Percentiles rank a stretch among this genome's conserved stretches.
Evolutionary conservation across 805 yeast genomes (phyloP).

Genomic region (Myxozyma monticola): DNA sequence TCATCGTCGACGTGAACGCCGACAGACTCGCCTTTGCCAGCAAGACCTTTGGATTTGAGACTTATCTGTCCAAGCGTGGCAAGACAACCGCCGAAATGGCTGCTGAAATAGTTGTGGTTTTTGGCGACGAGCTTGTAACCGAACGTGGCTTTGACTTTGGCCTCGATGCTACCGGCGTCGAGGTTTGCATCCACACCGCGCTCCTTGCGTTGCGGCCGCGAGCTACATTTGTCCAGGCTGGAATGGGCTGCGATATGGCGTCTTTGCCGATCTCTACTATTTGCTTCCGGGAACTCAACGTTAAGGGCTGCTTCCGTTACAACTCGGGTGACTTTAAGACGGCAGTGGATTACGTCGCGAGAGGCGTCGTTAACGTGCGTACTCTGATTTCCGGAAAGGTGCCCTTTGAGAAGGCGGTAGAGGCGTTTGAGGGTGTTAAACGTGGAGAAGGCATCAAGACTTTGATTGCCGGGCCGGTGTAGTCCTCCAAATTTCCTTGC

Average conservation of each 20-base stretch:
- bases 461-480: slow-evolving; percentile 4
- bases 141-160: slow-evolving; percentile 39
- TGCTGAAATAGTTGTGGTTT: not conserved
- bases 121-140: not conserved
- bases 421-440: slow-evolving; percentile 57
- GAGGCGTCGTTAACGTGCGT: slow-evolving; percentile 64
- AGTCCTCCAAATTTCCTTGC: too few relatives aligned
- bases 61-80: slow-evolving; percentile 6
- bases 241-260: slow-evolving; percentile 70
- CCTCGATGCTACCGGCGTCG: slow-evolving; percentile 82
- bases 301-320: slow-evolving; percentile 80
- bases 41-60: slow-evolving; percentile 33
- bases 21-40: slow-evolving; percentile 65
- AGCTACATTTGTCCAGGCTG: slow-evolving; percentile 79
- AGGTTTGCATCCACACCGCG: slow-evolving; percentile 67
- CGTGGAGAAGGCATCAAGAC: slow-evolving; percentile 14
- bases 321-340: slow-evolving; percentile 70
- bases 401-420: slow-evolving; percentile 68
- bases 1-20: slow-evolving; percentile 69
- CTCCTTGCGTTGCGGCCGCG: slow-evolving; percentile 60
- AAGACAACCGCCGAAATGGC: slow-evolving; percentile 3
- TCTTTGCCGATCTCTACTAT: slow-evolving; percentile 72
- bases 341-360: slow-evolving; percentile 63
- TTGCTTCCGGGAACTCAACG: slow-evolving; percentile 59
- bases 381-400: slow-evolving; percentile 70